These are phyloP conservation scores for Sambucus nigra DNA, from an alignment of 129 eudicot species.

Conservation along the genomic window DNA sequence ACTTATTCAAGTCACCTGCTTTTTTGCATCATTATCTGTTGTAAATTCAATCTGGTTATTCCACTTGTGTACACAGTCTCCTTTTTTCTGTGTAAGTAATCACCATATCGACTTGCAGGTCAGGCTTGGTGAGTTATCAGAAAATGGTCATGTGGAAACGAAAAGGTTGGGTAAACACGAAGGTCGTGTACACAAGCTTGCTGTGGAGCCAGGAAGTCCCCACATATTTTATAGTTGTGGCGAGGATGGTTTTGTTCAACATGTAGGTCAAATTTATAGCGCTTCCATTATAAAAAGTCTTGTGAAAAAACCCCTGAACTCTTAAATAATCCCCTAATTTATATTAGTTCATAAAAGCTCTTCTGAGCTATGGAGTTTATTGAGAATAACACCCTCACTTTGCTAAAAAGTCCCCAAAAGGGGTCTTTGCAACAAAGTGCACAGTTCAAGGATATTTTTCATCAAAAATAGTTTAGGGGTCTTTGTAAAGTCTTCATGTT, in stretches of 20 bases:
- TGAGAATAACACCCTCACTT: no score
- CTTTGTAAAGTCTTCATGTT: no score
- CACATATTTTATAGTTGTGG: slow-evolving; percentile 84
- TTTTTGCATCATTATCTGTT: neutral
- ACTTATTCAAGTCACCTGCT: neutral
- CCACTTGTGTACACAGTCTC: neutral
- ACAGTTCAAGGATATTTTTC: no score
- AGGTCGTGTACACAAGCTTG: slow-evolving; percentile 77
- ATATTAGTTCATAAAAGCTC: no score
- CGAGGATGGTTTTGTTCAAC: slow-evolving; percentile 82
- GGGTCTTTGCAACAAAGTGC: no score
- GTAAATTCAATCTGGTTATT: neutral
- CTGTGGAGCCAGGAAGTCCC: slow-evolving; percentile 86
- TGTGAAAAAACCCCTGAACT: no score
- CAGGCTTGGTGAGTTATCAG: slow-evolving; percentile 52
- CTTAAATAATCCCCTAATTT: no score
- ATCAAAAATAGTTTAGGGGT: no score
- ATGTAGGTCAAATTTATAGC: slow-evolving; percentile 47
- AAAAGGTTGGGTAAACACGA: slow-evolving; percentile 72
- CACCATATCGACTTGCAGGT: slow-evolving; percentile 34
- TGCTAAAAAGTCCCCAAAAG: no score
- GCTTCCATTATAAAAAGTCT: neutral
- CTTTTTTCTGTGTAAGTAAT: neutral
- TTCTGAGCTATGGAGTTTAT: no score
- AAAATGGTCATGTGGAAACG: slow-evolving; percentile 55